Evolutionary conservation across 352 stramenopile species (phyloP).

Genomic region (Peronospora tabacina): DNA sequence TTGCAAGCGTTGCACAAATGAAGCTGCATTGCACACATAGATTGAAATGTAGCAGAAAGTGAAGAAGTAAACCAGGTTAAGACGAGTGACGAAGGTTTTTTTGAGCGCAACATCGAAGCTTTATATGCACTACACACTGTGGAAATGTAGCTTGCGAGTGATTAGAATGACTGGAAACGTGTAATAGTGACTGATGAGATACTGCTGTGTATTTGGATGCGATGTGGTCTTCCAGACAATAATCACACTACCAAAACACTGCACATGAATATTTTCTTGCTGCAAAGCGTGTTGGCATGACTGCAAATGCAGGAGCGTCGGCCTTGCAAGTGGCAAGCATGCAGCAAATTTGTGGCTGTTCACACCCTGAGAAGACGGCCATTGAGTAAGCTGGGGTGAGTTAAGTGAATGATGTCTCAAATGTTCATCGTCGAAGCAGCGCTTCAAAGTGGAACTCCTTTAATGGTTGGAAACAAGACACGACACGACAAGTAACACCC

Average conservation of each 20-base stretch:
- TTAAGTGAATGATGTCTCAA: neutral
- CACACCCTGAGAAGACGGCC: conserved; percentile 12
- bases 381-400: conserved; percentile 3
- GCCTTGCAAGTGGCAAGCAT: conserved; percentile 16
- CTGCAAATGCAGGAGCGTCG: conserved; percentile 9
- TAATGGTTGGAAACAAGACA: neutral
- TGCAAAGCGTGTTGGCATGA: conserved; percentile 23
- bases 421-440: neutral
- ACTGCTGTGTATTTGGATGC: conserved; percentile 33
- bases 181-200: conserved; percentile 27
- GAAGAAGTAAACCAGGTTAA: conserved; percentile 12
- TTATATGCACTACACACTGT: conserved; percentile 37
- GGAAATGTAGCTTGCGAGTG: conserved; percentile 33
- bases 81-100: conserved; percentile 20
- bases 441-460: neutral
- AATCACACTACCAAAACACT: conserved; percentile 47
- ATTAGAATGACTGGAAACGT: conserved; percentile 18
- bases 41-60: neutral
- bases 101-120: conserved; percentile 25
- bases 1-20: conserved; percentile 36
- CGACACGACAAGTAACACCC: neutral
- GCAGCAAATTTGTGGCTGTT: conserved; percentile 30
- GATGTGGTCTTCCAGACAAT: conserved; percentile 20
- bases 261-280: conserved; percentile 41
- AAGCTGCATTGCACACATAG: conserved; percentile 2